A percentile compares a stretch with the other conserved stretches of the same genome.
These are phyloP conservation scores for Monilinia polystroma DNA, from an alignment of 2,329 filamentous ascomycete genomes.

Conservation along the genomic window DNA sequence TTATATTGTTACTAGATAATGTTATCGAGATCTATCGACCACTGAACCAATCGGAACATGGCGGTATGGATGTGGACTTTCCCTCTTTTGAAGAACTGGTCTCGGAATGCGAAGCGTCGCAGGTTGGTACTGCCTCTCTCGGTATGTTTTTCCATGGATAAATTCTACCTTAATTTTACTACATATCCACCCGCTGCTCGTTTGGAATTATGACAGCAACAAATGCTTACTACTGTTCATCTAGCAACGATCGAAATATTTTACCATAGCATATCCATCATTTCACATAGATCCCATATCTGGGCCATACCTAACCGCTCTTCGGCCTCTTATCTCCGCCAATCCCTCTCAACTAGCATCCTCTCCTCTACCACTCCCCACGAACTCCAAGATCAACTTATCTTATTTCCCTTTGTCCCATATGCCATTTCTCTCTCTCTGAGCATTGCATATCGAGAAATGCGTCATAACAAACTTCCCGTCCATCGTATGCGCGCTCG, in stretches of 20 bases:
- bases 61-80: conserved; percentile 27
- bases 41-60: conserved; percentile 38
- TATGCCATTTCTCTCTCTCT: conserved; percentile 62
- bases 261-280: conserved; percentile 62
- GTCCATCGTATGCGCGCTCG: conserved; percentile 59
- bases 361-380: conserved; percentile 28
- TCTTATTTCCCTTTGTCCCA: conserved; percentile 56
- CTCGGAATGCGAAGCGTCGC: conserved; percentile 25
- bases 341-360: conserved; percentile 30
- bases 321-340: conserved; percentile 31
- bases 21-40: conserved; percentile 62
- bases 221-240: background rate
- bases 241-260: conserved; percentile 60
- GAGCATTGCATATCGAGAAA: conserved; percentile 62
- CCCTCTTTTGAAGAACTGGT: conserved; percentile 40
- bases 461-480: conserved; percentile 59
- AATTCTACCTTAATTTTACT: no score
- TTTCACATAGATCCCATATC: conserved; percentile 52
- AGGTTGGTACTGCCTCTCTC: conserved; percentile 28
- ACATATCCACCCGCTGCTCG: no score
- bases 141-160: conserved; percentile 22
- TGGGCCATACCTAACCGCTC: conserved; percentile 30
- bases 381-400: conserved; percentile 43
- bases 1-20: conserved; percentile 56
- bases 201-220: background rate